Conservation (phyloP, 306 rosid genomes). For the Macrotyloma uniflorum region DNA sequence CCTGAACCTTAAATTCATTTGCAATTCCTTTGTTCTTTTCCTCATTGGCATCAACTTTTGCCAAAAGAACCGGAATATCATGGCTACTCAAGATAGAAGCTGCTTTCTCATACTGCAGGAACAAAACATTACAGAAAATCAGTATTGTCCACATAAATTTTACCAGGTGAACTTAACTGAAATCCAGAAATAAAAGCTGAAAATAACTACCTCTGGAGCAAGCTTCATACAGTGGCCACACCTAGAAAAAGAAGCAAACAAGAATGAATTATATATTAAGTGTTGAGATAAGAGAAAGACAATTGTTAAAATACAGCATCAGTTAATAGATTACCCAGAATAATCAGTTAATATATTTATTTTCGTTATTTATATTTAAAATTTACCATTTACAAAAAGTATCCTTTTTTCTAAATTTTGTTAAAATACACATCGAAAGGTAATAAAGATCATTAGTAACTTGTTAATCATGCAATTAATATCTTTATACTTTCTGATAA, state of each 20-base stretch:
- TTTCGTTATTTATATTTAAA: no score
- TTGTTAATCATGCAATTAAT: no score
- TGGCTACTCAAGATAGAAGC: constrained; percentile 68
- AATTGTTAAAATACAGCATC: neutral
- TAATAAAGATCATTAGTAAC: no score
- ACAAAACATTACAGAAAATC: constrained; percentile 5
- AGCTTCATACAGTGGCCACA: constrained; percentile 87
- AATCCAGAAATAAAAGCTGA: constrained; percentile 1
- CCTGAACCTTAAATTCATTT: constrained; percentile 51
- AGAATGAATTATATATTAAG: neutral
- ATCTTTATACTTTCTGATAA: no score
- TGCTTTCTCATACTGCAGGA: constrained; percentile 74
- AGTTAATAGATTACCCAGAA: neutral
- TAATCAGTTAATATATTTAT: neutral
- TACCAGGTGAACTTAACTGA: neutral
- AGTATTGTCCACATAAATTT: constrained; percentile 7
- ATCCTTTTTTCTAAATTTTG: no score
- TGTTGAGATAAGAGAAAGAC: neutral
- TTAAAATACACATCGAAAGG: no score
- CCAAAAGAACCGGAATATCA: constrained; percentile 65
- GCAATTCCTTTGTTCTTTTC: constrained; percentile 62
- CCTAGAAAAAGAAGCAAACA: constrained; percentile 47
- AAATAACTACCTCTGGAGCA: constrained; percentile 72
- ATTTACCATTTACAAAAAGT: no score
- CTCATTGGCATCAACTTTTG: constrained; percentile 74